phyloP scores from a whole-genome alignment of 495 filamentous ascomycete genomes.

The Rhizodiscina lignyota region DNA sequence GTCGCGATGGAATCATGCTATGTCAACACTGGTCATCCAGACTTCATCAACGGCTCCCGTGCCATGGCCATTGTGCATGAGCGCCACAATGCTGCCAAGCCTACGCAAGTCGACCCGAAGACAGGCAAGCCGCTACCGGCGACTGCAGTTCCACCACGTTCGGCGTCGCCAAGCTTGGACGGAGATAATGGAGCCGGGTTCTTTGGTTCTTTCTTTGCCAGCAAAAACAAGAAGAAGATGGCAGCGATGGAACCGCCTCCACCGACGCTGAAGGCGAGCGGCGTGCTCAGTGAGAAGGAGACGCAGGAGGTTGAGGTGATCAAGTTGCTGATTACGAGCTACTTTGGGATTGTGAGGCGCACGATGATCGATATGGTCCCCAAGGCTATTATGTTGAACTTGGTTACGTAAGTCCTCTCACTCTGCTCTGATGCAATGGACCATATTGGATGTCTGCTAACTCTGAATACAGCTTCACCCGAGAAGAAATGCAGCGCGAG shows the following conservation, averaged over 20 bases:
- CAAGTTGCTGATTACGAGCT: conserved; percentile 89
- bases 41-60: conserved; percentile 79
- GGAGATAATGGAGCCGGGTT: conserved; percentile 54
- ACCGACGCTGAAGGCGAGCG: conserved; percentile 81
- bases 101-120: conserved; percentile 96
- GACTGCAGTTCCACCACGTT: conserved; percentile 41
- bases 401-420: conserved; percentile 67
- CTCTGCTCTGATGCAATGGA: background rate
- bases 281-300: conserved; percentile 82
- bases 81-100: conserved; percentile 59
- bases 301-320: conserved; percentile 93
- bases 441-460: conserved; percentile 1
- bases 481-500: conserved; percentile 97
- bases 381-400: conserved; percentile 95
- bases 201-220: conserved; percentile 94
- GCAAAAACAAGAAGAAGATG: conserved; percentile 99
- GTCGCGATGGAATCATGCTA: conserved; percentile 94
- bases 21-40: conserved; percentile 96
- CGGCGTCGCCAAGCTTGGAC: conserved; percentile 44
- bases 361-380: conserved; percentile 99
- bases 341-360: conserved; percentile 93
- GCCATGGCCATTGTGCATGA: conserved; percentile 98
- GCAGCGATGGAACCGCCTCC: conserved; percentile 96
- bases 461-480: conserved; percentile 51
- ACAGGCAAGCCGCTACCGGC: conserved; percentile 84